phyloP scores from a whole-genome alignment of 768 basidiomycete species.

The Panaeolus papilionaceus region DNA sequence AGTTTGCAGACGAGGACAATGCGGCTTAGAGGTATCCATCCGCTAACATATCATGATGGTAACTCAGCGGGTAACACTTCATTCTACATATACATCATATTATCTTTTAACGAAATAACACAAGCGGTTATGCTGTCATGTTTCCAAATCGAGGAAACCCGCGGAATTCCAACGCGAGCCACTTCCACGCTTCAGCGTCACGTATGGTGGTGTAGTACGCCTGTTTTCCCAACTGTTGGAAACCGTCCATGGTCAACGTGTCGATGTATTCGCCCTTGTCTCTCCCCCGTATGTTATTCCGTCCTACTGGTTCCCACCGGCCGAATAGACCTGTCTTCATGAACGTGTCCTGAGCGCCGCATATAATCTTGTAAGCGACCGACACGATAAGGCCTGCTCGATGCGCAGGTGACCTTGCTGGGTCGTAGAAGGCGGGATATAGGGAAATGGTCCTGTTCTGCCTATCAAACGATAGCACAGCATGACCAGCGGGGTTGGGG shows the following conservation, averaged over 20 bases:
- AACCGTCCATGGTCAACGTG: not conserved
- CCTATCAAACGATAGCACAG: not conserved
- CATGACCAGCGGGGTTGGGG: not conserved
- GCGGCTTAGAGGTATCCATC: too few species aligned
- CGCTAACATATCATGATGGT: too few species aligned
- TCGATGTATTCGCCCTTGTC: not conserved
- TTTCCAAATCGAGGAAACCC: not conserved
- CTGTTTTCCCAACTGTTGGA: not conserved
- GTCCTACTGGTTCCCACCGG: not conserved
- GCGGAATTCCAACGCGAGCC: conserved; percentile 2
- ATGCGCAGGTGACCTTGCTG: not conserved
- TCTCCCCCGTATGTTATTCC: not conserved
- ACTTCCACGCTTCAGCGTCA: conserved; percentile 1
- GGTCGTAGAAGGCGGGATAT: not conserved
- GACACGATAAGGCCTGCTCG: not conserved
- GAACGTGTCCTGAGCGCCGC: conserved; percentile 2
- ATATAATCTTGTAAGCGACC: not conserved
- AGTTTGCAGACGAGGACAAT: too few species aligned
- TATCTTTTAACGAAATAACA: too few species aligned
- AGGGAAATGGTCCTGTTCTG: not conserved
- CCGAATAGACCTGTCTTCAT: not conserved
- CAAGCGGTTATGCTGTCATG: too few species aligned
- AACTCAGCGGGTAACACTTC: too few species aligned
- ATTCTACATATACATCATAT: too few species aligned
- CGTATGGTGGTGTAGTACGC: conserved; percentile 2